These are phyloP conservation scores for Monoraphidium neglectum DNA, from an alignment of 139 green algal species.

Conservation along the genomic window DNA sequence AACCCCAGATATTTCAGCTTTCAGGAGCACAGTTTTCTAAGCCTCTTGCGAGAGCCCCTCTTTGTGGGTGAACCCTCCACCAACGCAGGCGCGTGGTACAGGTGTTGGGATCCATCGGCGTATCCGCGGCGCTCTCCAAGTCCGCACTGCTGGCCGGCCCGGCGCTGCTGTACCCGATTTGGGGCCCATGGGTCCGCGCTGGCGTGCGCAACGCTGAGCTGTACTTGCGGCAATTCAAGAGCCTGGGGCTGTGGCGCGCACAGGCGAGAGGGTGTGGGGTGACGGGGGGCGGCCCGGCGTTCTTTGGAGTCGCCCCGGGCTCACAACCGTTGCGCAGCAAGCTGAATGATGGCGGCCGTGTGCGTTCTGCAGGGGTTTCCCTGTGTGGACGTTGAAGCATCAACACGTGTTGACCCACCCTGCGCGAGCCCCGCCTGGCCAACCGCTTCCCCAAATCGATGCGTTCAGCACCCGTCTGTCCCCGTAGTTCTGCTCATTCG, in stretches of 20 bases:
- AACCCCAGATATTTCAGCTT: neutral
- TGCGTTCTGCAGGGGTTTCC: too few relatives aligned
- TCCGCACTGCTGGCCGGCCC: conserved; percentile 58
- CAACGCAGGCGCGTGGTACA: conserved; percentile 56
- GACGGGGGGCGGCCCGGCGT: too few relatives aligned
- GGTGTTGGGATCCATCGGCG: conserved; percentile 52
- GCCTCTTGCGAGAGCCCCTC: neutral
- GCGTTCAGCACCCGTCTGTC: too few relatives aligned
- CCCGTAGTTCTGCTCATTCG: too few relatives aligned
- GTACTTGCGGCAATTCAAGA: conserved; percentile 41
- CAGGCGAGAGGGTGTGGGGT: neutral
- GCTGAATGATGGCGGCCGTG: too few relatives aligned
- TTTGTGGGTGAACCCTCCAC: neutral
- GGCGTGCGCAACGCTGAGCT: conserved; percentile 35
- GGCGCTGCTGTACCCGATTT: conserved; percentile 71
- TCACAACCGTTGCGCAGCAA: too few relatives aligned
- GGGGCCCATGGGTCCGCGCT: conserved; percentile 68
- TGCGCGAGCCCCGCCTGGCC: too few relatives aligned
- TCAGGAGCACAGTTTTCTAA: neutral
- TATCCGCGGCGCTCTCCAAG: conserved; percentile 61
- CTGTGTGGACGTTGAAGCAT: too few relatives aligned
- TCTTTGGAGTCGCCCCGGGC: too few relatives aligned
- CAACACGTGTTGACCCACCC: too few relatives aligned
- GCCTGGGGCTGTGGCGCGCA: conserved; percentile 14
- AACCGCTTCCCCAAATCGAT: too few relatives aligned